Evolutionary conservation across 2,329 filamentous ascomycete species (phyloP).

Genomic region (Penicillium griseofulvum): DNA sequence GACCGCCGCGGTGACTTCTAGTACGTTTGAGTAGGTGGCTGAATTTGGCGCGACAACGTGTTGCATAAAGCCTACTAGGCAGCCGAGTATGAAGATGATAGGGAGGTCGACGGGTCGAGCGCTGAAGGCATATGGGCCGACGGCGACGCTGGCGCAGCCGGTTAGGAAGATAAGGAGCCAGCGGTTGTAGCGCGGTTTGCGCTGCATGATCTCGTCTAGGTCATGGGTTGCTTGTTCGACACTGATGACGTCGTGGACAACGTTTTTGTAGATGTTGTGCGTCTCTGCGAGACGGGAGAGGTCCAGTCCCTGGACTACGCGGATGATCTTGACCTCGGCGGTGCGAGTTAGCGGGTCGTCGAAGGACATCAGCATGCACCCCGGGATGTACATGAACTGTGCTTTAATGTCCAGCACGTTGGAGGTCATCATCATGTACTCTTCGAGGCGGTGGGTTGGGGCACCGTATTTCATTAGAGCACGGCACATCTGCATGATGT

Average conservation of each 20-base stretch:
- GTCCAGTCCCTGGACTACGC: slow-evolving; percentile 41
- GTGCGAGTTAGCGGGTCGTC: slow-evolving; percentile 50
- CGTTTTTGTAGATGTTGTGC: slow-evolving; percentile 45
- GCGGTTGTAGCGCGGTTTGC: slow-evolving; percentile 53
- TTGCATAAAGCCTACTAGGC: slow-evolving; percentile 69
- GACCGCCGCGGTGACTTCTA: slow-evolving; percentile 53
- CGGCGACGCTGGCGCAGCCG: slow-evolving; percentile 69
- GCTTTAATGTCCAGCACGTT: slow-evolving; percentile 80
- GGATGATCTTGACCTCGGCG: slow-evolving; percentile 45
- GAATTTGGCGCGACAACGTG: slow-evolving; percentile 72
- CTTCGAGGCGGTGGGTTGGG: slow-evolving; percentile 51
- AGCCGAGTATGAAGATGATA: slow-evolving; percentile 64
- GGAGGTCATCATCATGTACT: slow-evolving; percentile 86
- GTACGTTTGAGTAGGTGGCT: slow-evolving; percentile 53
- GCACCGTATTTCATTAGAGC: slow-evolving; percentile 32
- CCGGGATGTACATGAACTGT: slow-evolving; percentile 81
- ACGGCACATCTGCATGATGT: slow-evolving; percentile 31
- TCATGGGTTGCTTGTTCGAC: slow-evolving; percentile 40
- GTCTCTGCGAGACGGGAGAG: slow-evolving; percentile 42
- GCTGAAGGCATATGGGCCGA: slow-evolving; percentile 75
- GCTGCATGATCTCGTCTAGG: slow-evolving; percentile 54
- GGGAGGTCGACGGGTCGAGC: slow-evolving; percentile 60
- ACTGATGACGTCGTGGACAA: slow-evolving; percentile 43
- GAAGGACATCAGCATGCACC: slow-evolving; percentile 55
- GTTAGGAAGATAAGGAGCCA: slow-evolving; percentile 63